Conservation (phyloP, 805 yeast species). For the Saccharomycopsis olivae region DNA sequence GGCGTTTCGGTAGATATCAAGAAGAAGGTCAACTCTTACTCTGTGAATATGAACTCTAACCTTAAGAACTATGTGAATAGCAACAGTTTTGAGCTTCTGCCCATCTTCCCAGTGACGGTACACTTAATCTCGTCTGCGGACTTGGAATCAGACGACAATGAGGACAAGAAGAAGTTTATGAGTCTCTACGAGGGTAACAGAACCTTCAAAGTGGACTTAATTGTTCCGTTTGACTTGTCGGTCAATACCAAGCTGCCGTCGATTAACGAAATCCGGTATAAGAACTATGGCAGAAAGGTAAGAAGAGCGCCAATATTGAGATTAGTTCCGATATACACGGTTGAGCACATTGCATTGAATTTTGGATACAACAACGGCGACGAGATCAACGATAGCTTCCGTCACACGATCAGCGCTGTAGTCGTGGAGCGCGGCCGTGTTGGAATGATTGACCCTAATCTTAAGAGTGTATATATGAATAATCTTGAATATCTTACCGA, state of each 20-base stretch:
- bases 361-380: constrained; percentile 28
- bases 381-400: constrained; percentile 32
- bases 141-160: not conserved
- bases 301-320: constrained; percentile 42
- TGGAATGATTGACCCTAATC: constrained; percentile 72
- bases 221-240: constrained; percentile 55
- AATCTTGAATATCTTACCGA: constrained; percentile 49
- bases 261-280: constrained; percentile 24
- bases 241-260: constrained; percentile 34
- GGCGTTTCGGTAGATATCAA: not conserved
- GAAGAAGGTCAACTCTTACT: constrained; percentile 5
- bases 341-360: constrained; percentile 66
- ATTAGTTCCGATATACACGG: constrained; percentile 66
- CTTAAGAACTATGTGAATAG: constrained; percentile 9
- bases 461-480: constrained; percentile 64
- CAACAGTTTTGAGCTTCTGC: constrained; percentile 9
- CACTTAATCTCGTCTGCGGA: constrained; percentile 34
- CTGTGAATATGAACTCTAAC: constrained; percentile 11
- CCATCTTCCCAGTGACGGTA: constrained; percentile 22
- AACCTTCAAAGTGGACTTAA: constrained; percentile 30
- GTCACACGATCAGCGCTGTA: constrained; percentile 66
- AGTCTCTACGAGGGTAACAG: not conserved
- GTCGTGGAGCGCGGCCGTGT: constrained; percentile 75
- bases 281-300: constrained; percentile 9
- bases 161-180: not conserved